Percentiles rank a stretch among this genome's conserved stretches.
Evolutionary conservation across 345 rosid species (phyloP).

Genomic region (Eucalyptus cladocalyx): DNA sequence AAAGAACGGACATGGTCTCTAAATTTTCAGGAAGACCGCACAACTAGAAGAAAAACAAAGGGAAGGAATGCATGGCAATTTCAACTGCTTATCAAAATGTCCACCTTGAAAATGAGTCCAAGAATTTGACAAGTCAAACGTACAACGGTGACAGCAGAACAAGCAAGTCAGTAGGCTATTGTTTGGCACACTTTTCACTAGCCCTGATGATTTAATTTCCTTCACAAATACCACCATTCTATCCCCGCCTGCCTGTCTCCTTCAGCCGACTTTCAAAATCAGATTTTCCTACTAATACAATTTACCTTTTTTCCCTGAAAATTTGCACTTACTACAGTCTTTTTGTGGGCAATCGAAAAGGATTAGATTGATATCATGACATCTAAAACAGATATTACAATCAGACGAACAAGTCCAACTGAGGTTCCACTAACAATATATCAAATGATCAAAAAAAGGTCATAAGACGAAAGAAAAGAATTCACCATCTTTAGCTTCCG

Average conservation of each 20-base stretch:
- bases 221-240: background rate
- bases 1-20: background rate
- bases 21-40: background rate
- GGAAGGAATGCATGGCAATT: background rate
- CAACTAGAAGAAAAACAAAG: background rate
- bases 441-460: background rate
- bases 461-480: background rate
- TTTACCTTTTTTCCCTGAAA: background rate
- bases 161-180: background rate
- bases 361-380: background rate
- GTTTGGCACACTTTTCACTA: background rate
- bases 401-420: background rate
- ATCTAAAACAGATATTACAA: background rate
- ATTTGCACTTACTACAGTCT: background rate
- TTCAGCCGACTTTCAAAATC: background rate
- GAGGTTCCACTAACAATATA: background rate
- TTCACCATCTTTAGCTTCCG: slow-evolving; percentile 80
- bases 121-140: background rate
- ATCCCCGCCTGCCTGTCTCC: background rate
- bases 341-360: background rate
- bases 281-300: background rate
- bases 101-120: background rate
- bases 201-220: background rate
- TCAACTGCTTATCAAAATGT: background rate
- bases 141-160: accelerated